Percentiles rank a stretch among this genome's conserved stretches.
phyloP scores from a whole-genome alignment of 352 stramenopile species.

The Phytophthora palmivora region DNA sequence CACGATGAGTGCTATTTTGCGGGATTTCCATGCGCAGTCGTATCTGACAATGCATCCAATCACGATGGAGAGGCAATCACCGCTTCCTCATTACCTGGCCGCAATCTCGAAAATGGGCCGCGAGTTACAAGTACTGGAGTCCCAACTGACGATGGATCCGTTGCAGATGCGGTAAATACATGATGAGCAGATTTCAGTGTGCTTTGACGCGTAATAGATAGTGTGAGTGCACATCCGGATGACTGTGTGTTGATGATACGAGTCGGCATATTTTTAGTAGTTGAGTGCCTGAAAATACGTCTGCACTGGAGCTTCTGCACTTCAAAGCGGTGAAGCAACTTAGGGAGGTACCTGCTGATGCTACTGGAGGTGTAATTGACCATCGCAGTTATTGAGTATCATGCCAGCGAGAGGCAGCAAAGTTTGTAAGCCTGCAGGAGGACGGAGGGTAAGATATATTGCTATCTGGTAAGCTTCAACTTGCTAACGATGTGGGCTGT shows the following conservation, averaged over 20 bases:
- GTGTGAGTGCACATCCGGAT: constrained; percentile 13
- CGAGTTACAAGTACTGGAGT: constrained; percentile 43
- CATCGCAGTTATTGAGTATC: constrained; percentile 1
- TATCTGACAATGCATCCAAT: constrained; percentile 81
- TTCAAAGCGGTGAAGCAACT: constrained; percentile 1
- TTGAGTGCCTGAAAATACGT: constrained; percentile 16
- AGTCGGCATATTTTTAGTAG: constrained; percentile 28
- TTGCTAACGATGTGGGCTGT: constrained; percentile 13
- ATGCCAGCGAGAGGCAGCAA: constrained; percentile 33
- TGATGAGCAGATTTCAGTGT: constrained; percentile 9
- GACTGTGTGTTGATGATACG: no score
- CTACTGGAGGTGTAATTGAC: constrained; percentile 4
- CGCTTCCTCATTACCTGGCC: constrained; percentile 65
- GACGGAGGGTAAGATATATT: constrained; percentile 30
- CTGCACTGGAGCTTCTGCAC: background rate
- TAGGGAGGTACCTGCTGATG: constrained; percentile 1
- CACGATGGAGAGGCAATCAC: constrained; percentile 65
- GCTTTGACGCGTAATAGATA: constrained; percentile 15
- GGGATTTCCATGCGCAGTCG: constrained; percentile 69
- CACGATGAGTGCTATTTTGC: constrained; percentile 50
- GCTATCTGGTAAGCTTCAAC: background rate
- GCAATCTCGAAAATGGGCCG: constrained; percentile 44
- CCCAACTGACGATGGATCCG: constrained; percentile 41
- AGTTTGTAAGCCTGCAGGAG: constrained; percentile 17
- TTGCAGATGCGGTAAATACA: constrained; percentile 44